A percentile compares a stretch with the other conserved stretches of the same genome.
These are phyloP conservation scores for Podaxis sp. DNA, from an alignment of 768 basidiomycete species.

Conservation along the genomic window DNA sequence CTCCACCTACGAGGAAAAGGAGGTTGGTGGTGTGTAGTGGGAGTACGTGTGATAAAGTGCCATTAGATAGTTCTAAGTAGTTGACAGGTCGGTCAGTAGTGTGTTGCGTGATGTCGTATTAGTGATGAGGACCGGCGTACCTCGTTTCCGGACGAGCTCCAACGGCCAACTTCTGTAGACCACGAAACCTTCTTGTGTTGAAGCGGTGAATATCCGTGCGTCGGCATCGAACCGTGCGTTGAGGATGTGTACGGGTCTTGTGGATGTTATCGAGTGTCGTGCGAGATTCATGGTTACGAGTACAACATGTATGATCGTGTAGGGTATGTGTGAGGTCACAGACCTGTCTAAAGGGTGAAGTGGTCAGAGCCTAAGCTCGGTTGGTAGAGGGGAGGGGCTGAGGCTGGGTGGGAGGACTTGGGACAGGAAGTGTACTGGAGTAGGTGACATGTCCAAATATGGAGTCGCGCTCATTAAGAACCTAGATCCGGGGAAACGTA, in stretches of 20 bases:
- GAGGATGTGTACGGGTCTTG: conserved; percentile 70
- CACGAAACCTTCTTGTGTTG: conserved; percentile 81
- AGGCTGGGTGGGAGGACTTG: background rate
- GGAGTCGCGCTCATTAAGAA: conserved; percentile 6
- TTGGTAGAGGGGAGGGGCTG: conserved; percentile 14
- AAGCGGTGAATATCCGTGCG: conserved; percentile 75
- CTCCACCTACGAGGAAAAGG: conserved; percentile 85
- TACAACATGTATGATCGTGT: background rate
- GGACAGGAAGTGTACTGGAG: background rate
- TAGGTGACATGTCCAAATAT: conserved; percentile 9
- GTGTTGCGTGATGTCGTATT: background rate
- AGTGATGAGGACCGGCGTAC: conserved; percentile 35
- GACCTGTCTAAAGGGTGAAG: background rate
- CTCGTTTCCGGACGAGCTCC: conserved; percentile 77
- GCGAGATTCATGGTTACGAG: conserved; percentile 72
- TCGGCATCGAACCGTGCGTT: conserved; percentile 83
- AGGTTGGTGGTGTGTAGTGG: conserved; percentile 83
- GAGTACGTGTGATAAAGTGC: conserved; percentile 73
- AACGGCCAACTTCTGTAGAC: conserved; percentile 79
- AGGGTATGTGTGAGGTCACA: background rate
- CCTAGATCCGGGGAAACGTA: conserved; percentile 1
- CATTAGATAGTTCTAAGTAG: conserved; percentile 68
- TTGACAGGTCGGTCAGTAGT: background rate
- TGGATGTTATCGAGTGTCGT: conserved; percentile 79
- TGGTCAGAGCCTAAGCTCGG: background rate